These are phyloP conservation scores for Candida xiaguanensis DNA, from an alignment of 805 yeast species.

Conservation along the genomic window DNA sequence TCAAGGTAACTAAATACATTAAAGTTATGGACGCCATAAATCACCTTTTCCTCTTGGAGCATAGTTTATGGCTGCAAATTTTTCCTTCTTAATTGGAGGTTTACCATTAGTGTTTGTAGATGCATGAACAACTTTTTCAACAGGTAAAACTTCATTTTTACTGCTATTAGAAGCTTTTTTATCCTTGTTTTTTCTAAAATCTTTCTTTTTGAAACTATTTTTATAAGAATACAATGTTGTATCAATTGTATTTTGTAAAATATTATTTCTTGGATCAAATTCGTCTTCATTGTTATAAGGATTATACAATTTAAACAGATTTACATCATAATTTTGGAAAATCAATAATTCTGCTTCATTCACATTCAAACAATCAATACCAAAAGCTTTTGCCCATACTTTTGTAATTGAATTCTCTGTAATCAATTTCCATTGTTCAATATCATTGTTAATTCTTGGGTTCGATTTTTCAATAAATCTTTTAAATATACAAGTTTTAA, in stretches of 20 bases:
- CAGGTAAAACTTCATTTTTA: background rate
- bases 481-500: constrained; percentile 58
- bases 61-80: constrained; percentile 45
- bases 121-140: constrained; percentile 12
- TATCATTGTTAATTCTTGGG: constrained; percentile 7
- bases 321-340: constrained; percentile 35
- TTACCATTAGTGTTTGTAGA: background rate
- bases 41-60: constrained; percentile 62
- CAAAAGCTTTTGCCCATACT: constrained; percentile 52
- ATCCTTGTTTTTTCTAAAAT: background rate
- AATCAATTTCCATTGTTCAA: constrained; percentile 51
- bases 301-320: constrained; percentile 19
- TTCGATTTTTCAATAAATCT: constrained; percentile 32
- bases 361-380: constrained; percentile 50
- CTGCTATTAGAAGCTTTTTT: constrained; percentile 2
- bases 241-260: constrained; percentile 31
- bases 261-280: constrained; percentile 17
- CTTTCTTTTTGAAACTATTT: constrained; percentile 3
- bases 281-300: constrained; percentile 23
- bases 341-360: constrained; percentile 47
- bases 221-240: constrained; percentile 26
- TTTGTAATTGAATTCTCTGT: constrained; percentile 57
- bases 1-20: background rate
- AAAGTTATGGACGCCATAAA: constrained; percentile 48
- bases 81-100: constrained; percentile 31